These are phyloP conservation scores for Diplocarpon mali DNA, from an alignment of 2,329 filamentous ascomycete species.

Conservation along the genomic window DNA sequence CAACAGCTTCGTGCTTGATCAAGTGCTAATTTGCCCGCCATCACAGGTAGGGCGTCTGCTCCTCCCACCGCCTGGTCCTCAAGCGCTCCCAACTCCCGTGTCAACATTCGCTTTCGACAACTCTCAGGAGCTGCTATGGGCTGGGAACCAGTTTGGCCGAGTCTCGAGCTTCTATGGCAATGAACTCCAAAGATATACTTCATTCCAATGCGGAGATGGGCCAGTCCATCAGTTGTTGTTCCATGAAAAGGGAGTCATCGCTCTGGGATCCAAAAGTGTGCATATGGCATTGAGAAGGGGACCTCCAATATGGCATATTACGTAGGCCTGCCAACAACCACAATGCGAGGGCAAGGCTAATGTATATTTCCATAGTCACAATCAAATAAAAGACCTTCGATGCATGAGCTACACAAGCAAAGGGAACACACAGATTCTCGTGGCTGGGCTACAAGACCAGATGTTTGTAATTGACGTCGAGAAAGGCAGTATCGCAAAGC, in stretches of 20 bases:
- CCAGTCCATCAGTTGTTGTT: constrained; percentile 80
- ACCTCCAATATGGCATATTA: constrained; percentile 78
- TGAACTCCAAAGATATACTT: constrained; percentile 81
- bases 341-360: constrained; percentile 13
- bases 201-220: constrained; percentile 70
- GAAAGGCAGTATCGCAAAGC: constrained; percentile 62
- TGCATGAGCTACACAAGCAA: constrained; percentile 96
- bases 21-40: constrained; percentile 14
- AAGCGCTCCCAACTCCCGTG: constrained; percentile 58
- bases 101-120: constrained; percentile 83
- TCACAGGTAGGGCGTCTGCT: constrained; percentile 68
- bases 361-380: constrained; percentile 36
- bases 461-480: constrained; percentile 69
- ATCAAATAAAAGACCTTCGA: constrained; percentile 73
- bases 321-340: constrained; percentile 33
- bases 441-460: constrained; percentile 72
- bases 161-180: constrained; percentile 80
- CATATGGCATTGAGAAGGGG: constrained; percentile 84
- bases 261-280: constrained; percentile 70
- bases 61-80: constrained; percentile 65
- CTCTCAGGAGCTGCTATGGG: constrained; percentile 82
- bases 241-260: constrained; percentile 81
- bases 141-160: constrained; percentile 77
- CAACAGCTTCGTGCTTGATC: constrained; percentile 2
- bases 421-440: constrained; percentile 70